A percentile compares a stretch with the other conserved stretches of the same genome.
These are phyloP conservation scores for Barbarea vulgaris DNA, from an alignment of 345 rosid species.

Conservation along the genomic window DNA sequence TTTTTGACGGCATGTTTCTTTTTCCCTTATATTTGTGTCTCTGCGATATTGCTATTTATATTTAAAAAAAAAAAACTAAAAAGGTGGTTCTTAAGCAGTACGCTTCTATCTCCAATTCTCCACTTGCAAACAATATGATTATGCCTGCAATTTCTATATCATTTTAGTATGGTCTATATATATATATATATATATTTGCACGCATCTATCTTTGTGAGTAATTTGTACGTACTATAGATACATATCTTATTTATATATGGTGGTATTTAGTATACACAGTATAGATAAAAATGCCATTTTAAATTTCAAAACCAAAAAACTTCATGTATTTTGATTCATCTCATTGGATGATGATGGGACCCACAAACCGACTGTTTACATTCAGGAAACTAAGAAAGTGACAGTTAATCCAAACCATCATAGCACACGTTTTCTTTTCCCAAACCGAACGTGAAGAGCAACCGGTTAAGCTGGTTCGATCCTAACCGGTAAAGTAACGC, in stretches of 20 bases:
- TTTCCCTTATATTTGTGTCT: not conserved
- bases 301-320: not conserved
- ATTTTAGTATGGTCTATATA: conserved; percentile 25
- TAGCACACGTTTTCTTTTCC: conserved; percentile 27
- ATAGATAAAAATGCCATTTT: not conserved
- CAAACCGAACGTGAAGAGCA: conserved; percentile 6
- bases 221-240: conserved; percentile 15
- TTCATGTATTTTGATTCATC: not conserved
- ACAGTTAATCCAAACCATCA: conserved; percentile 20
- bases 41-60: not conserved
- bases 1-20: not conserved
- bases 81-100: conserved; percentile 37
- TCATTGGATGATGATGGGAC: conserved; percentile 11
- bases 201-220: conserved; percentile 23
- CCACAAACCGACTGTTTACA: conserved; percentile 34
- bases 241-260: not conserved
- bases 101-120: conserved; percentile 35
- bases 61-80: not conserved
- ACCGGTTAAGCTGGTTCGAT: conserved; percentile 27
- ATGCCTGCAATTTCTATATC: conserved; percentile 28
- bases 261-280: not conserved
- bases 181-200: conserved; percentile 2
- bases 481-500: conserved; percentile 26
- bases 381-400: conserved; percentile 29
- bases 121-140: conserved; percentile 43